Base-by-base conservation (phyloP, 1,284 basidiomycete genomes). In the Hymenochaete sp. region DNA sequence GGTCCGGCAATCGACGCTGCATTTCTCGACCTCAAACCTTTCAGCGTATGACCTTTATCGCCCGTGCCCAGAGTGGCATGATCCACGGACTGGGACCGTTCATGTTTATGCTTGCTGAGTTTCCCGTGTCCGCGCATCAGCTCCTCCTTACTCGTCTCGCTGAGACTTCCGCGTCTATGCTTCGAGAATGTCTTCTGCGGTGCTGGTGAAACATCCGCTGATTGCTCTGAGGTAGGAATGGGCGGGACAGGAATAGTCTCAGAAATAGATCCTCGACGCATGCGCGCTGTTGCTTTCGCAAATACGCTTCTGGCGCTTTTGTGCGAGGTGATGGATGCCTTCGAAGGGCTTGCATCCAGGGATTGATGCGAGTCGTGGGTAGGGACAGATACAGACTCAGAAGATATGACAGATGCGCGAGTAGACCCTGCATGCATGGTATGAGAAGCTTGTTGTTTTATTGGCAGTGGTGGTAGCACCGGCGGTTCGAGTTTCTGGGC, bases 401-500 rank as follows among this genome's bases (percentile, higher is more conserved):
- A n/a, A 6, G 32, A 35, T 19, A 35, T 19, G 13, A 35, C 14
- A 35, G 32, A 35, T 16, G 32, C 32, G 21, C 14, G 6, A 6
- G 32, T 16, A 19, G 32, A n/a, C 13, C n/a, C n/a, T 35, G 32
- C 5, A 19, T 16, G 32, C 13, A 16, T 4, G 4, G 32, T 35
- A 19, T n/a, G 5, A 16, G 32, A 16, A 35, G 32, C 13, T 35
- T 35, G 21, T 35, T 35, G 32, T n/a, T 35, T 6, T 16, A 25
- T 38, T 5, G 19, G 38, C 11, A 19, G 24, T 9, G 16, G 10
- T 8, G 46, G 40, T 18, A 49, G 25, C 19, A 45, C 47, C 9
- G 73, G 71, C 1, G 70, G 68, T 50, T 71, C 67, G 48, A 81
- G 51, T 56, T 72, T 79, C 57, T 75, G 75, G 0, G 82, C 73